phyloP scores from a whole-genome alignment of 768 basidiomycete species.

The Scleroderma bovista region DNA sequence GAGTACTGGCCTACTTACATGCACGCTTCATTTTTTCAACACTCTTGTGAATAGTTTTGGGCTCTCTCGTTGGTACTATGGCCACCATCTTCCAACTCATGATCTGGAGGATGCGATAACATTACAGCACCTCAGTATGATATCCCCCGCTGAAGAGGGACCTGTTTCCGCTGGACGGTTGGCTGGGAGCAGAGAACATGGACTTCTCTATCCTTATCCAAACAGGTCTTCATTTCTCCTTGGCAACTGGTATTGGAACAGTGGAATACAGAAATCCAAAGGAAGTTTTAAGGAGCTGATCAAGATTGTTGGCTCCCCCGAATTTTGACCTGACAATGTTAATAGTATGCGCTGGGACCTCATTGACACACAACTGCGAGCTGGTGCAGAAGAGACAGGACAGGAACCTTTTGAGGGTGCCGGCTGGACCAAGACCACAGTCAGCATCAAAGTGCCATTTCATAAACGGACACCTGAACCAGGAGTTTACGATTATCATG shows the following conservation, averaged over 20 bases:
- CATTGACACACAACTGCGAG: slow-evolving; percentile 1
- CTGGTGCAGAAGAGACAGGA: slow-evolving; percentile 4
- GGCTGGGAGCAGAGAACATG: no score
- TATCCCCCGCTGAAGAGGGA: no score
- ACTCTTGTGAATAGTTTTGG: no score
- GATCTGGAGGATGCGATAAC: no score
- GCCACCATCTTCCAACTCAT: no score
- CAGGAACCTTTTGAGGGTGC: neutral
- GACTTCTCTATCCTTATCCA: slow-evolving; percentile 14
- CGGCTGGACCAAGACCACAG: neutral
- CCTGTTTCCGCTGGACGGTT: no score
- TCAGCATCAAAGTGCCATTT: slow-evolving; percentile 3
- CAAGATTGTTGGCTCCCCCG: slow-evolving; percentile 9
- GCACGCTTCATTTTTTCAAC: no score
- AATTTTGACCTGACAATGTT: slow-evolving; percentile 12
- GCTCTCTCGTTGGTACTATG: no score
- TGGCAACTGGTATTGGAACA: slow-evolving; percentile 20
- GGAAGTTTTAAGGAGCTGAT: slow-evolving; percentile 6
- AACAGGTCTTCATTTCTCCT: slow-evolving; percentile 19
- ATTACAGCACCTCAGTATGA: no score
- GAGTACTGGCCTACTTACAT: no score
- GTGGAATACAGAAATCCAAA: slow-evolving; percentile 10
- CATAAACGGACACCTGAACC: slow-evolving; percentile 1
- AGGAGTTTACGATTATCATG: neutral
- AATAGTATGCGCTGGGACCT: slow-evolving; percentile 3